A percentile compares a stretch with the other conserved stretches of the same genome.
Evolutionary conservation across 2,329 filamentous ascomycete species (phyloP).

Genomic region (Aspergillus eucalypticola): DNA sequence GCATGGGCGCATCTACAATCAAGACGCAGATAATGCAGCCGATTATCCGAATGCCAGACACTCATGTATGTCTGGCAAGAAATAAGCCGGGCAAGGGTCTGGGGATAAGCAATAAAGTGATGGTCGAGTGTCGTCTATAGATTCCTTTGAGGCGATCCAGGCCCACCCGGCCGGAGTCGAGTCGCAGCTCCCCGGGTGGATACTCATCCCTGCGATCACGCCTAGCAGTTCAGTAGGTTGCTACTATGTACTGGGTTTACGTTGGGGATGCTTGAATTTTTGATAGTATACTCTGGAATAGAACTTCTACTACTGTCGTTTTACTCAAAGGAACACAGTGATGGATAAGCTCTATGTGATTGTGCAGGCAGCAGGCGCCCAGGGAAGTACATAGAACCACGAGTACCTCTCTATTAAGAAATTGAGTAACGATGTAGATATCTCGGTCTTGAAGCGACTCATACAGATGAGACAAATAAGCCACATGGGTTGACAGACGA

Average conservation of each 20-base stretch:
- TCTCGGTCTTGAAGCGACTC: constrained; percentile 8
- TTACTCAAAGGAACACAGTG: not conserved
- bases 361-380: constrained; percentile 12
- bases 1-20: not conserved
- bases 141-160: not conserved
- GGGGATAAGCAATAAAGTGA: not conserved
- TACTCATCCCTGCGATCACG: too few relatives aligned
- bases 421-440: constrained; percentile 19
- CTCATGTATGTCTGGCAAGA: not conserved
- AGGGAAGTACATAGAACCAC: constrained; percentile 13
- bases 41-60: not conserved
- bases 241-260: too few relatives aligned
- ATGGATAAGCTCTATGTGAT: constrained; percentile 15
- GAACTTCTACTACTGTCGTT: not conserved
- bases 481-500: constrained; percentile 1
- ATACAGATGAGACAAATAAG: constrained; percentile 5
- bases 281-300: too few relatives aligned
- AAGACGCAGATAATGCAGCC: not conserved
- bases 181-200: not conserved
- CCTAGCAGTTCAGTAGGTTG: not conserved
- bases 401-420: constrained; percentile 22
- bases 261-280: too few relatives aligned
- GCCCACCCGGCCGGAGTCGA: not conserved
- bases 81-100: not conserved
- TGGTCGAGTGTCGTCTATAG: not conserved